Evolutionary conservation across 148 eudicot genomes (phyloP), one percentile per base, ranked within the genome.

Genomic region (Chenopodium album): DNA sequence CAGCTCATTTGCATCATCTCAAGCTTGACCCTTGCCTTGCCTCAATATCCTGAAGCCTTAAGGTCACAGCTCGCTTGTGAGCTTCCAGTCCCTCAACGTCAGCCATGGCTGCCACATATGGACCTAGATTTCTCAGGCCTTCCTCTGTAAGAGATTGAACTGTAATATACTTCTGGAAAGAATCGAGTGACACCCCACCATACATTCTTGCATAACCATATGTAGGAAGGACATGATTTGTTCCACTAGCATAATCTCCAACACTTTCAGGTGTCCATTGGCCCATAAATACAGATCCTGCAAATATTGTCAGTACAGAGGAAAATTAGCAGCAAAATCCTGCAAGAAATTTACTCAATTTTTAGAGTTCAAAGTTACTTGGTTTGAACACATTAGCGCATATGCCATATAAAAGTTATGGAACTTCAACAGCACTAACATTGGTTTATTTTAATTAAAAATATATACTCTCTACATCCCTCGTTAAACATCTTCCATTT

Each of bases 251-350:
- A 80, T 97, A 97, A 77, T 97, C 99, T 71, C 99, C 99, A 1
- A 97, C 99, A 82, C 99, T 94, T 88, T 92, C 99, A 0, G 99
- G 99, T 26, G 99, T 97, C 99, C 99, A 97, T 82, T 86, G 95
- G 78, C 99, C 99, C 84, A 97, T 80, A 82, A 94, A 97, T 73
- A 97, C 98, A 3, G 99, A 97, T 44, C 99, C 99, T 92, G 92
- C 79, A 76, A 16, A 70, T 6, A 73, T 52, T 19, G 74, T 14
- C 19, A 54, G 34, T 4, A 37, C 13, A 4, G 19, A 70, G 64
- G 34, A 78, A 48, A 48, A 78, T 2, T 28, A 16, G 13, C 54
- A 20, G 19, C 62, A 56, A 17, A 4, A 71, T 2, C 16, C 50
- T 65, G 2, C 47, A 6, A 71, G 9, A 71, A 77, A 29, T 12